Evolutionary conservation across 495 filamentous ascomycete genomes (phyloP).

Genomic region (Penicillium lividum): DNA sequence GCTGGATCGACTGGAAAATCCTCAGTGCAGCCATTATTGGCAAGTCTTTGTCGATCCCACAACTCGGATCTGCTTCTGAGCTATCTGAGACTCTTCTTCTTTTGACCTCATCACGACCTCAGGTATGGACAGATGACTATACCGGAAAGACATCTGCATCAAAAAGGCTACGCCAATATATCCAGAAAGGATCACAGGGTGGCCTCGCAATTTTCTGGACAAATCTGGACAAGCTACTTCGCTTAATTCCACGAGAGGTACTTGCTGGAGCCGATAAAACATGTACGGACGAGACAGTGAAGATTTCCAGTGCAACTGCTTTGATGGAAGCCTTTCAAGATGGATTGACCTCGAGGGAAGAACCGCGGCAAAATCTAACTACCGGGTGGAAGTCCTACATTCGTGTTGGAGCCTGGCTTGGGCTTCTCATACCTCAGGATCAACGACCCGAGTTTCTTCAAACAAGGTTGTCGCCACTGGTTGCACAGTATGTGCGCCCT

Average conservation of each 20-base stretch:
- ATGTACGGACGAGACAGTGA: constrained; percentile 27
- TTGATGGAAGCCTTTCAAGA: constrained; percentile 65
- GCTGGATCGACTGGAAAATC: constrained; percentile 59
- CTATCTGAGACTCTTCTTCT: constrained; percentile 62
- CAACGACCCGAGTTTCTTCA: constrained; percentile 50
- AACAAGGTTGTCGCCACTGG: constrained; percentile 54
- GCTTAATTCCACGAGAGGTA: constrained; percentile 54
- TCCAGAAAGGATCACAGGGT: constrained; percentile 82
- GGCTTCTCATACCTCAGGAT: constrained; percentile 43
- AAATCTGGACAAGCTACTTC: constrained; percentile 60
- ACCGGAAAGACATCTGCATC: constrained; percentile 64
- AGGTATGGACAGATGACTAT: constrained; percentile 74
- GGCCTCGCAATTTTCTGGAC: constrained; percentile 71
- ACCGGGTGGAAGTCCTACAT: constrained; percentile 77
- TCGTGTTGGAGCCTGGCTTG: constrained; percentile 52
- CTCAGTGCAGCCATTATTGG: constrained; percentile 68
- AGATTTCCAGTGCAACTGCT: constrained; percentile 28
- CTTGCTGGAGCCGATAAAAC: constrained; percentile 53
- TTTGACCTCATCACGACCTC: constrained; percentile 62
- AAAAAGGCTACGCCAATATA: constrained; percentile 65
- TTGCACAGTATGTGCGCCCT: constrained; percentile 58
- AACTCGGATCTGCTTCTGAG: constrained; percentile 71
- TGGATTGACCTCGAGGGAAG: constrained; percentile 72
- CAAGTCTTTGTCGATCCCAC: constrained; percentile 65
- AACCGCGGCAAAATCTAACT: constrained; percentile 63